These are phyloP conservation scores for Candida boleticola DNA, from an alignment of 805 yeast genomes.

Conservation along the genomic window DNA sequence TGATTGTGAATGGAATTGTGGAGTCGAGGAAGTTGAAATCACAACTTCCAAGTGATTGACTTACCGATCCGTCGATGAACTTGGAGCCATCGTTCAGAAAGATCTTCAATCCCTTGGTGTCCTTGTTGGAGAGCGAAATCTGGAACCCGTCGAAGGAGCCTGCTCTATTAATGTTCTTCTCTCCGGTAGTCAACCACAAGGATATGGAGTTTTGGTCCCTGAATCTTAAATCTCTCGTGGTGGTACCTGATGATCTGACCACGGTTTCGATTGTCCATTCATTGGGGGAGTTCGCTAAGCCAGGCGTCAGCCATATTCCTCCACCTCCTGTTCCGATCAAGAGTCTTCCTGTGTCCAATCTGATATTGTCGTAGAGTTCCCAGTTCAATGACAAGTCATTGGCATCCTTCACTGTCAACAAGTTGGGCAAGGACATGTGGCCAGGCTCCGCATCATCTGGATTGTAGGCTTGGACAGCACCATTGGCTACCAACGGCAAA, in stretches of 20 bases:
- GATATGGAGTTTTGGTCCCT: slow-evolving; percentile 52
- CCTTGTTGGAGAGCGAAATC: slow-evolving; percentile 50
- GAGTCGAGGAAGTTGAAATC: slow-evolving; percentile 61
- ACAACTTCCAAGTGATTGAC: slow-evolving; percentile 54
- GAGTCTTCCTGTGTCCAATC: slow-evolving; percentile 88
- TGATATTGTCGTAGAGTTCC: slow-evolving; percentile 60
- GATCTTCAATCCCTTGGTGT: slow-evolving; percentile 54
- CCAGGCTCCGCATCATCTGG: slow-evolving; percentile 16
- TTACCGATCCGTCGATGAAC: slow-evolving; percentile 14
- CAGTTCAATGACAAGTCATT: slow-evolving; percentile 27
- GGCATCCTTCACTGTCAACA: slow-evolving; percentile 22
- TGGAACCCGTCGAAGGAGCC: slow-evolving; percentile 62
- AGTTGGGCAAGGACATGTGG: slow-evolving; percentile 33
- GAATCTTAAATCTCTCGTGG: slow-evolving; percentile 21
- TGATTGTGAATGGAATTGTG: slow-evolving; percentile 66
- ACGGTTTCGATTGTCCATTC: slow-evolving; percentile 62
- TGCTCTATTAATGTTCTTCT: slow-evolving; percentile 31
- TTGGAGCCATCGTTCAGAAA: slow-evolving; percentile 59
- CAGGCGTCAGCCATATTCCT: slow-evolving; percentile 18
- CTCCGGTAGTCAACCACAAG: slow-evolving; percentile 49
- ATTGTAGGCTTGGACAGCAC: slow-evolving; percentile 1
- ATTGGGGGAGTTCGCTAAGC: slow-evolving; percentile 14
- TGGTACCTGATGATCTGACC: slow-evolving; percentile 56
- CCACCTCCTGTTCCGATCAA: slow-evolving; percentile 47
- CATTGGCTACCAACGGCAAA: too few species aligned